Evolutionary conservation across 108 stramenopile genomes (phyloP).

Genomic region (Phaeodactylum tricornutum): DNA sequence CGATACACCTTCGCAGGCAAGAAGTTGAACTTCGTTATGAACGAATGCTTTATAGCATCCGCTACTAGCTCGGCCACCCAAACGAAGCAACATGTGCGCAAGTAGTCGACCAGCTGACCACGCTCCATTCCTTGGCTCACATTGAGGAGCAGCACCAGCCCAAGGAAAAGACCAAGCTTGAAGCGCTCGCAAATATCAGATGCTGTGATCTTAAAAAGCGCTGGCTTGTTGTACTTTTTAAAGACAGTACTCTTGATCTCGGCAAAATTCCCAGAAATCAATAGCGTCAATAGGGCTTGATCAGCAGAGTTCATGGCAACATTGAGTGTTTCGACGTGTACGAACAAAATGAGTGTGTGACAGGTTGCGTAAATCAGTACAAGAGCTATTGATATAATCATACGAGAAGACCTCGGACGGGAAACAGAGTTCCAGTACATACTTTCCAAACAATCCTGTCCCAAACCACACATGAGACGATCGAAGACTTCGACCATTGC

Average conservation of each 20-base stretch:
- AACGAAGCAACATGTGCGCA: constrained; percentile 68
- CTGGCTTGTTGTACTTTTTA: constrained; percentile 96
- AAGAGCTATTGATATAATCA: constrained; percentile 55
- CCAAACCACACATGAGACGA: constrained; percentile 87
- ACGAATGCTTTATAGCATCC: constrained; percentile 96
- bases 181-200: constrained; percentile 81
- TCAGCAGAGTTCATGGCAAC: constrained; percentile 89
- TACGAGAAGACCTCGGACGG: constrained; percentile 59
- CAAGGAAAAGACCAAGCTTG: constrained; percentile 75
- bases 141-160: constrained; percentile 67
- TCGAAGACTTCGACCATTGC: constrained; percentile 97
- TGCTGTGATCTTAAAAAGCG: constrained; percentile 93
- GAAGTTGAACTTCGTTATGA: constrained; percentile 96
- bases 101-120: constrained; percentile 42
- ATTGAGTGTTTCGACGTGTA: constrained; percentile 79
- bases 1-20: constrained; percentile 71
- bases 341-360: constrained; percentile 65
- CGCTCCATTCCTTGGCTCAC: constrained; percentile 71
- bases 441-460: constrained; percentile 94
- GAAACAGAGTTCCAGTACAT: constrained; percentile 85
- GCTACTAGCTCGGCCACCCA: constrained; percentile 77
- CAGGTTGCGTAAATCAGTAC: constrained; percentile 67
- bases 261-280: constrained; percentile 96
- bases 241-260: constrained; percentile 97
- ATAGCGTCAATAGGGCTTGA: constrained; percentile 61